Conservation (phyloP, 2,329 filamentous ascomycete genomes). For the Epichloe bromicola region DNA sequence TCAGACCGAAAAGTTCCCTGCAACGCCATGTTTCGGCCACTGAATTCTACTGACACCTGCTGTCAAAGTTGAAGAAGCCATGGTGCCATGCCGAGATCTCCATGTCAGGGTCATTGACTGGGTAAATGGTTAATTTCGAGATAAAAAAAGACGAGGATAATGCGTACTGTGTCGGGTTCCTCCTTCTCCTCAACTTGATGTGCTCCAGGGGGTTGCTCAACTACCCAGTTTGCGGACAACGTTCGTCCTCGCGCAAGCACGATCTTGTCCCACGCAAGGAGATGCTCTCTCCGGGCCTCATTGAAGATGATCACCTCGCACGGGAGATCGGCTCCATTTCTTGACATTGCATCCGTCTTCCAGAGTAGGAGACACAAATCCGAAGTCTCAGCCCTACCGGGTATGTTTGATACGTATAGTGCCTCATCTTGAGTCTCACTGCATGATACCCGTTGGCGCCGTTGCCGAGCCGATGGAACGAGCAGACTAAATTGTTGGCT, state of each 20-base stretch:
- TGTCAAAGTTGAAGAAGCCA: too few species aligned
- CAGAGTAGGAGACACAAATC: conserved; percentile 1
- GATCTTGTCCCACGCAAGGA: conserved; percentile 7
- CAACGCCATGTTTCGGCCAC: neutral
- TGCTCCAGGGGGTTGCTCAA: neutral
- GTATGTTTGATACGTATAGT: conserved; percentile 4
- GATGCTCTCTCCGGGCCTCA: neutral
- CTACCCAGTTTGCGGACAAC: neutral
- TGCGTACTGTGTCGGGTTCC: neutral
- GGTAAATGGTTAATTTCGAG: too few species aligned
- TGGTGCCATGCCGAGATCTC: too few species aligned
- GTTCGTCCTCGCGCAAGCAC: conserved; percentile 1
- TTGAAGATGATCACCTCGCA: conserved; percentile 8
- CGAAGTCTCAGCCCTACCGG: conserved; percentile 8
- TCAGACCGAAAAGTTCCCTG: neutral
- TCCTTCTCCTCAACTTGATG: neutral
- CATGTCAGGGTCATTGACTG: too few species aligned
- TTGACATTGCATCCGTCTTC: neutral
- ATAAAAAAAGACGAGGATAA: too few species aligned
- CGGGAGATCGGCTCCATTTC: conserved; percentile 4
- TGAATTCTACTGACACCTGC: neutral
- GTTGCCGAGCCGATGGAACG: conserved; percentile 1
- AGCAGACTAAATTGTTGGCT: neutral
- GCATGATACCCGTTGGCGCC: conserved; percentile 6
- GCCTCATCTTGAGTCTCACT: conserved; percentile 8